Base-by-base conservation (phyloP, 192 early-diverging fungal species). In the Linnemannia schmuckeri region DNA sequence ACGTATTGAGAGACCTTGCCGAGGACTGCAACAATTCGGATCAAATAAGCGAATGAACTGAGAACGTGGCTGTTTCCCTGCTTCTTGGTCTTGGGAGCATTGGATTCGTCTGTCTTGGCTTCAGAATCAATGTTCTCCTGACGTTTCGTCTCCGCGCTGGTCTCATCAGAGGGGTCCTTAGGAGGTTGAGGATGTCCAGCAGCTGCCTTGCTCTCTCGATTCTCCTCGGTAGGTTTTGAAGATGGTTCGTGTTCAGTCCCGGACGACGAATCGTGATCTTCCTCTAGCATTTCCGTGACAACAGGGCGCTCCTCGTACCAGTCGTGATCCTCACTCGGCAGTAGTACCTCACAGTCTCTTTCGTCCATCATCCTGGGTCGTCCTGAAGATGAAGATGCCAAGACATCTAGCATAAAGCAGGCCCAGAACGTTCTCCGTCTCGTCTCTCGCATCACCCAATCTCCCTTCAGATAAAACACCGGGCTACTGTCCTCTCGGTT, bases 351-450 rank as follows among this genome's bases (percentile, higher is more conserved):
- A 72, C 89, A 90, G 40, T 91, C 91, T 9, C 73, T 79, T 30
- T 92, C 90, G 22, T 90, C 88, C 27, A 93, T 83, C 66, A 89
- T 82, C 44, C 80, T 76, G 2, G 93, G 91, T 69, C 91, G 77
- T 33, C 93, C 93, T n/a, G 68, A 87, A 2, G 80, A 81, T 61
- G 80, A 87, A 1, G 74, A 80, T 0, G 81, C 87, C 46, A 88
- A 13, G n/a, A 82, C 88, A 77, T 93, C 93, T 52, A 91, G n/a
- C 10, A 85, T 78, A 66, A 91, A 93, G 44, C 88, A 81, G 2
- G 79, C 69, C 93, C 93, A 93, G 41, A 92, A 93, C 24, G 89
- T 88, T 44, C 93, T 82, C 61, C 93, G 75, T 49, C 86, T 52
- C n/a, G 82, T 85, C 76, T 93, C 93, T 42, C 88, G 88, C 74